phyloP scores from a whole-genome alignment of 139 green algal genomes.

The Chlamydomonas asymmetrica region DNA sequence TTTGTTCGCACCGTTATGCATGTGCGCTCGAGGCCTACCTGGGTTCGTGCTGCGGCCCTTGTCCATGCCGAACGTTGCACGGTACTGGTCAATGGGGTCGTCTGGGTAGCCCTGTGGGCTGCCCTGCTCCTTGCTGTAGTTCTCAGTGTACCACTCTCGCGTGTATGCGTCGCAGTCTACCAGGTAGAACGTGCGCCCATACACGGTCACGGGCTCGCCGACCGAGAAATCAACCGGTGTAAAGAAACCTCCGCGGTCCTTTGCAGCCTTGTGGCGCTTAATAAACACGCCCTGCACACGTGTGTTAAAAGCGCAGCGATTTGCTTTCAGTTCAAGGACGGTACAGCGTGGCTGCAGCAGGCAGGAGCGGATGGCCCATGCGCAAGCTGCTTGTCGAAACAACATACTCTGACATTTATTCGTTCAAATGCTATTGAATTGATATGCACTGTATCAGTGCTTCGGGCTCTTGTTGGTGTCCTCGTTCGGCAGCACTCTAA shows the following conservation, averaged over 20 bases:
- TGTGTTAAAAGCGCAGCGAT: not conserved
- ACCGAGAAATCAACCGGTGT: constrained; percentile 69
- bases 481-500: no score
- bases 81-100: constrained; percentile 63
- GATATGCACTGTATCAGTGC: no score
- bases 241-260: constrained; percentile 54
- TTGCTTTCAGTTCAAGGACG: no score
- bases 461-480: no score
- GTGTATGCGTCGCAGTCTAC: constrained; percentile 86
- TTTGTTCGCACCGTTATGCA: no score
- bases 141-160: constrained; percentile 46
- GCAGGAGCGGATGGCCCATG: no score
- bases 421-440: constrained; percentile 4
- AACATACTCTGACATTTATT: not conserved
- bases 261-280: constrained; percentile 76
- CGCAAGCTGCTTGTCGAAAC: not conserved
- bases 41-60: constrained; percentile 27
- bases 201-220: constrained; percentile 71
- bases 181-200: constrained; percentile 77
- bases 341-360: not conserved
- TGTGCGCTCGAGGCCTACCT: no score
- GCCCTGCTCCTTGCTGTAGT: constrained; percentile 37
- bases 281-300: constrained; percentile 81
- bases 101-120: constrained; percentile 52
- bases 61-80: constrained; percentile 48